A percentile compares a stretch with the other conserved stretches of the same genome.
These are phyloP conservation scores for Didymella pinodella DNA, from an alignment of 2,329 filamentous ascomycete genomes.

Conservation along the genomic window DNA sequence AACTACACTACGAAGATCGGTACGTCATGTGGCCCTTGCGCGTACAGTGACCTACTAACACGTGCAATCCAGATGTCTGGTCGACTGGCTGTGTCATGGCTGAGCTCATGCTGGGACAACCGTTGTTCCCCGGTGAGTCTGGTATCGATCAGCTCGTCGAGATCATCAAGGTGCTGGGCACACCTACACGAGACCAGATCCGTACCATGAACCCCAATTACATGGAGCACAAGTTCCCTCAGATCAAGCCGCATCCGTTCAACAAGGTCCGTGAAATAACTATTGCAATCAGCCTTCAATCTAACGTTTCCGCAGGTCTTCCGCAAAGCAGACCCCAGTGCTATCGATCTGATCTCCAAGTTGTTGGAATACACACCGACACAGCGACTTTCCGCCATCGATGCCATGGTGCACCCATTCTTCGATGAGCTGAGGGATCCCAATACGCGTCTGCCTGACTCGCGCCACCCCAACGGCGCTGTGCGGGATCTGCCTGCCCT, in stretches of 20 bases:
- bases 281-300: not conserved
- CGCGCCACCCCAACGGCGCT: conserved; percentile 82
- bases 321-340: conserved; percentile 90
- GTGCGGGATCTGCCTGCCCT: conserved; percentile 83
- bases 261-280: conserved; percentile 71
- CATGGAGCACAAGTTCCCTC: conserved; percentile 99
- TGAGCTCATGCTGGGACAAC: conserved; percentile 97
- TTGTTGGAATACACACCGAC: conserved; percentile 97
- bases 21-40: conserved; percentile 59
- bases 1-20: conserved; percentile 99
- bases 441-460: conserved; percentile 90
- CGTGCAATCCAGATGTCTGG: conserved; percentile 80
- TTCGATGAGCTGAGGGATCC: conserved; percentile 96
- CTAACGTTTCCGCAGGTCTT: conserved; percentile 70
- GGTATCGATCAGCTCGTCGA: conserved; percentile 98
- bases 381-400: conserved; percentile 88
- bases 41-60: conserved; percentile 30
- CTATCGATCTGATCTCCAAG: conserved; percentile 92
- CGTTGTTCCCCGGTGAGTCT: conserved; percentile 96
- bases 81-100: conserved; percentile 99
- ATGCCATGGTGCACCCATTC: conserved; percentile 98
- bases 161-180: conserved; percentile 98
- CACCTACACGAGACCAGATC: conserved; percentile 96
- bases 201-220: conserved; percentile 99
- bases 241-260: conserved; percentile 99